These are phyloP conservation scores for Vaccinium darrowii DNA, from an alignment of 148 eudicot species.

Conservation along the genomic window DNA sequence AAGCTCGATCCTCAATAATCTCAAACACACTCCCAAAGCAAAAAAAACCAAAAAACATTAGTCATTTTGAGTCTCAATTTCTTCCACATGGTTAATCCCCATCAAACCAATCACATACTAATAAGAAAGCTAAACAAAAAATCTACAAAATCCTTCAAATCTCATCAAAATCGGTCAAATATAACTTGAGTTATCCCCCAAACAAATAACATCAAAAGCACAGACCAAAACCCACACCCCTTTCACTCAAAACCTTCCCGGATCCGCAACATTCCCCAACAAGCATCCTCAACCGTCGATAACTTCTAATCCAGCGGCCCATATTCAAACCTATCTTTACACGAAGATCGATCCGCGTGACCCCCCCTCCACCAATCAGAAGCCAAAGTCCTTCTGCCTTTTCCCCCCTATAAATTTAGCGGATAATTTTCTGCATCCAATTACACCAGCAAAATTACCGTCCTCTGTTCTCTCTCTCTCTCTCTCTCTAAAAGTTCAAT, in stretches of 20 bases:
- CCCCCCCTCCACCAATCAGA: constrained; percentile 20
- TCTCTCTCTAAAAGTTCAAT: background rate
- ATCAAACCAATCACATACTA: background rate
- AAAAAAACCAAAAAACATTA: background rate
- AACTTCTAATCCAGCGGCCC: constrained; percentile 7
- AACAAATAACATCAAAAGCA: constrained; percentile 12
- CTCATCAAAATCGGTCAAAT: background rate
- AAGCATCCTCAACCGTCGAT: constrained; percentile 13
- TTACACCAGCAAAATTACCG: background rate
- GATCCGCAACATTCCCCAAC: background rate
- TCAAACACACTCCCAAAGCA: background rate
- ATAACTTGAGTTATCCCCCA: constrained; percentile 5
- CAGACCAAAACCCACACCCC: background rate
- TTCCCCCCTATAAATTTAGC: constrained; percentile 13
- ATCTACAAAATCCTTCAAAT: background rate
- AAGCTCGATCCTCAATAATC: background rate
- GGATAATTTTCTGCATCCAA: fast-evolving
- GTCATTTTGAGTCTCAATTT: background rate
- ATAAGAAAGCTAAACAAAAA: constrained; percentile 10
- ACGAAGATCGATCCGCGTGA: constrained; percentile 13
- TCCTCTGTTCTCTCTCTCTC: no score
- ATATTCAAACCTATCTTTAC: constrained; percentile 8
- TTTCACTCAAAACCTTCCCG: no score
- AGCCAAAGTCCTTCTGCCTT: background rate
- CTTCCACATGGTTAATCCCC: background rate